These are phyloP conservation scores for Lichtheimia hyalospora DNA, from an alignment of 371 early-diverging fungal species.

Conservation along the genomic window DNA sequence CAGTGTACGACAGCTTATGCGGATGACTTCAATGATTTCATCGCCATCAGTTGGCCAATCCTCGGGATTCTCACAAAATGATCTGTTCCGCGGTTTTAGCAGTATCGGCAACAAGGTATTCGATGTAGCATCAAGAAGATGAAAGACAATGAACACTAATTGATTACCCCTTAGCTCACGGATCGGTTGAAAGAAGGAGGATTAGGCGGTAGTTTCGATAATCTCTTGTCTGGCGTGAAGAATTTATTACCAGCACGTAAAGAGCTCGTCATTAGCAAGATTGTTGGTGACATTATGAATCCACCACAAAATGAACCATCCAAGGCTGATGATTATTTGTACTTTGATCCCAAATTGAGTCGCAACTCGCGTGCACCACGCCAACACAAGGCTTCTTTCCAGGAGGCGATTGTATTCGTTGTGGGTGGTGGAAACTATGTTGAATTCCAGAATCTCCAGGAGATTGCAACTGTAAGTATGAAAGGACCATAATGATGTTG, in stretches of 20 bases:
- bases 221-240: conserved; percentile 91
- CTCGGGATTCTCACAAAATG: conserved; percentile 51
- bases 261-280: conserved; percentile 83
- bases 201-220: conserved; percentile 78
- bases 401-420: conserved; percentile 94
- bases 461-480: conserved; percentile 68
- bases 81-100: conserved; percentile 68
- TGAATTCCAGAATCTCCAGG: conserved; percentile 94
- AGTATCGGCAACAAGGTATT: conserved; percentile 84
- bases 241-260: conserved; percentile 89
- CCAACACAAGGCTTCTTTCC: conserved; percentile 63
- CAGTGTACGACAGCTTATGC: conserved; percentile 69
- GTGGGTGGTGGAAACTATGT: conserved; percentile 96
- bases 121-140: too few relatives aligned
- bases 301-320: conserved; percentile 52
- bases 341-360: conserved; percentile 86
- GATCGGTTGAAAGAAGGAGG: conserved; percentile 81
- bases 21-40: conserved; percentile 66
- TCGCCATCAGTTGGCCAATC: conserved; percentile 49
- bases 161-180: conserved; percentile 52
- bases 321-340: conserved; percentile 80
- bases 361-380: conserved; percentile 39
- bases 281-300: conserved; percentile 87
- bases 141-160: neutral
- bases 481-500: neutral